Evolutionary conservation across 2,329 filamentous ascomycete species (phyloP).

Genomic region (Didymella sp.): DNA sequence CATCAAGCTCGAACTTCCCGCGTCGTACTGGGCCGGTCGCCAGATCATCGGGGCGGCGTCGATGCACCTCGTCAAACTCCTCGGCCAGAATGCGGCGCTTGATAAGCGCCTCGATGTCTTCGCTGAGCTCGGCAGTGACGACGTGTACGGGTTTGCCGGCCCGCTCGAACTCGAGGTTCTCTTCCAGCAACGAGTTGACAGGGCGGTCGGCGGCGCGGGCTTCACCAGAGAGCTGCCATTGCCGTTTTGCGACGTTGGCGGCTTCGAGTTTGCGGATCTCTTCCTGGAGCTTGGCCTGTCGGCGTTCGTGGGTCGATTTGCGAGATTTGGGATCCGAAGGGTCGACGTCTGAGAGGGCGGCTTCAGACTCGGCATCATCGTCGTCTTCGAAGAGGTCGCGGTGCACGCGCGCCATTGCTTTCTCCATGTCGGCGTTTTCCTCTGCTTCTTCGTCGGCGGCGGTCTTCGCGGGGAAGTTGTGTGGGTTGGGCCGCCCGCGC

Average conservation of each 20-base stretch:
- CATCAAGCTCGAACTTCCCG: conserved; percentile 81
- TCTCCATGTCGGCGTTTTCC: conserved; percentile 70
- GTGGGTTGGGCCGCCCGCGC: conserved; percentile 62
- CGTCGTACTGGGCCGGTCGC: conserved; percentile 69
- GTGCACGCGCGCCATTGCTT: conserved; percentile 84
- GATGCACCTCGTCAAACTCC: conserved; percentile 90
- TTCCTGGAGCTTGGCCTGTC: conserved; percentile 82
- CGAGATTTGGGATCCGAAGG: conserved; percentile 74
- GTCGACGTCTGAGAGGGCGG: conserved; percentile 67
- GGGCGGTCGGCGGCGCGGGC: conserved; percentile 82
- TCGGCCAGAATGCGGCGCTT: conserved; percentile 88
- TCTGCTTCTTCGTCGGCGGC: conserved; percentile 24
- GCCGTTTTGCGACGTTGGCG: conserved; percentile 84
- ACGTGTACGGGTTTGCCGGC: conserved; percentile 93
- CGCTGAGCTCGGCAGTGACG: conserved; percentile 88
- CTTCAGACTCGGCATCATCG: conserved; percentile 65
- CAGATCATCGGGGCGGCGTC: conserved; percentile 77
- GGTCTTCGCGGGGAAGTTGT: conserved; percentile 53
- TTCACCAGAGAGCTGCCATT: conserved; percentile 91
- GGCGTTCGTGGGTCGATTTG: conserved; percentile 82
- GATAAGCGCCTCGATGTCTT: conserved; percentile 91
- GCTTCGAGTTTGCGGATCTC: conserved; percentile 93
- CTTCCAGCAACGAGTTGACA: conserved; percentile 88
- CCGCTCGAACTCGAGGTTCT: conserved; percentile 95
- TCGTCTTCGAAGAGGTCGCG: conserved; percentile 85